Evolutionary conservation across 768 basidiomycete species (phyloP).

Genomic region (Lentinus brumalis): DNA sequence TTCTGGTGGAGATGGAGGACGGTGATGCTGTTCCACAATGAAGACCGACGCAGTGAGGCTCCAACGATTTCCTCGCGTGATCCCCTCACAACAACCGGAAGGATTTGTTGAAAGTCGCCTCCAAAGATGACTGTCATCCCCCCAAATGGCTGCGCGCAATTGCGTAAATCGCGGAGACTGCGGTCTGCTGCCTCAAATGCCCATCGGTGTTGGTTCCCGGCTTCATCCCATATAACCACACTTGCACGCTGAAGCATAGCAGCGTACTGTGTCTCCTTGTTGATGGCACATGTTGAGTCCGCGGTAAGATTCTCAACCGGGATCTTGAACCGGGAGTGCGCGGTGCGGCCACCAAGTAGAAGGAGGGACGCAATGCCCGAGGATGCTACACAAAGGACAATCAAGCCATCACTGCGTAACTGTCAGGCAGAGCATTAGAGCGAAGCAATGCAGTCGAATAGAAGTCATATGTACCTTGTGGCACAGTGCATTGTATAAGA

Average conservation of each 20-base stretch:
- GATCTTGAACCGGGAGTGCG: constrained; percentile 51
- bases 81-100: constrained; percentile 45
- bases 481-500: constrained; percentile 28
- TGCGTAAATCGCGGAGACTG: constrained; percentile 36
- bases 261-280: constrained; percentile 28
- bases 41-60: constrained; percentile 19
- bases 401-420: constrained; percentile 29
- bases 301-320: constrained; percentile 38
- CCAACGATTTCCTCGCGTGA: constrained; percentile 39
- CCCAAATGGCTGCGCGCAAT: constrained; percentile 39
- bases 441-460: constrained; percentile 31
- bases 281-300: constrained; percentile 36
- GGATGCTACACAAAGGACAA: constrained; percentile 5
- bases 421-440: constrained; percentile 30
- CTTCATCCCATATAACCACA: constrained; percentile 49
- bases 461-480: neutral
- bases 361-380: constrained; percentile 50
- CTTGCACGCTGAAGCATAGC: constrained; percentile 34
- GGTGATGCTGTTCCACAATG: neutral
- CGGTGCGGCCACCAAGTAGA: constrained; percentile 44
- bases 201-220: constrained; percentile 38
- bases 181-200: constrained; percentile 45
- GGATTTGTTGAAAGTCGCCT: too few species aligned
- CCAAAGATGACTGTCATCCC: too few species aligned
- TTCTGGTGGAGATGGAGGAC: constrained; percentile 1